phyloP scores from a whole-genome alignment of 2,329 filamentous ascomycete genomes.

The Trichophyton rubrum region DNA sequence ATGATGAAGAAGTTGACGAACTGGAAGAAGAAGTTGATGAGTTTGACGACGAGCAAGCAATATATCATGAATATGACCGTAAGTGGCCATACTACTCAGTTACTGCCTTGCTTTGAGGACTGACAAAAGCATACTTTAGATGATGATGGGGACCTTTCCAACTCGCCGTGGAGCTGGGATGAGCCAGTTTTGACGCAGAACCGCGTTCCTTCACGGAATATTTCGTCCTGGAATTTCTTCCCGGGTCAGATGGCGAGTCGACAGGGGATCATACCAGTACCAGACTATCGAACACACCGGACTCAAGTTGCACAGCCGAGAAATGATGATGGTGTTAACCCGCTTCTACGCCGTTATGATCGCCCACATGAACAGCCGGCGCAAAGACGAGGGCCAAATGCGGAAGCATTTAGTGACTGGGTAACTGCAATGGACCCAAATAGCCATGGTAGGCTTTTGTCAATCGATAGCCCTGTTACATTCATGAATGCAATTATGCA shows the following conservation, averaged over 20 bases:
- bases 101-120: constrained; percentile 18
- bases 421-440: constrained; percentile 39
- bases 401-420: constrained; percentile 40
- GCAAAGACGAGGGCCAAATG: constrained; percentile 26
- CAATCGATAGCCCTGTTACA: constrained; percentile 41
- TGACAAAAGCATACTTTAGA: constrained; percentile 8
- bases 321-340: constrained; percentile 73
- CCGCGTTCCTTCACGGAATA: constrained; percentile 44
- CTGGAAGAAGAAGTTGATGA: constrained; percentile 30
- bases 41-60: constrained; percentile 34
- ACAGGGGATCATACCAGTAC: constrained; percentile 28
- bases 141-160: constrained; percentile 23
- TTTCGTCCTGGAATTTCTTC: constrained; percentile 53
- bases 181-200: constrained; percentile 41
- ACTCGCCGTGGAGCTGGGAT: constrained; percentile 39
- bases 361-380: constrained; percentile 22
- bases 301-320: constrained; percentile 39
- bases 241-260: constrained; percentile 45
- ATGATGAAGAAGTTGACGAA: constrained; percentile 41
- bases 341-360: constrained; percentile 58
- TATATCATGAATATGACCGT: constrained; percentile 28
- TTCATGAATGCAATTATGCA: constrained; percentile 48
- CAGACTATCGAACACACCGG: constrained; percentile 34
- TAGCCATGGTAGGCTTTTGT: constrained; percentile 33
- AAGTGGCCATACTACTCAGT: constrained; percentile 14